phyloP scores from a whole-genome alignment of 495 filamentous ascomycete species.

The Daldinia grandis region DNA sequence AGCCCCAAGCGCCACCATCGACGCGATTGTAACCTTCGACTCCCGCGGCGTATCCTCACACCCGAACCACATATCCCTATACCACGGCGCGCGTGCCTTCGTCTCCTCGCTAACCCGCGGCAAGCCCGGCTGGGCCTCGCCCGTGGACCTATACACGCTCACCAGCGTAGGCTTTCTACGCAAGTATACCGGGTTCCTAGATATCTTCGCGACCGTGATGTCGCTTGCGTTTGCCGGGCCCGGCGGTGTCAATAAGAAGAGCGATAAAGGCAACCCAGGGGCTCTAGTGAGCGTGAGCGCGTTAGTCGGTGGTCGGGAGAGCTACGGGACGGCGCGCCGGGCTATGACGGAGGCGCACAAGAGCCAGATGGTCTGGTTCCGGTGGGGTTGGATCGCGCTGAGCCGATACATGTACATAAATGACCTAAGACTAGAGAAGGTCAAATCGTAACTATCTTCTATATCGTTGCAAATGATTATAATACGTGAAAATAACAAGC shows the following conservation, averaged over 20 bases:
- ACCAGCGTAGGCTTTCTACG: conserved; percentile 71
- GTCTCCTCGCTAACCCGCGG: conserved; percentile 67
- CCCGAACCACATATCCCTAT: conserved; percentile 89
- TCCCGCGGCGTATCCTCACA: conserved; percentile 78
- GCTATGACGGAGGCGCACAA: conserved; percentile 89
- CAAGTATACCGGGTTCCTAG: conserved; percentile 83
- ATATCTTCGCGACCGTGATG: conserved; percentile 71
- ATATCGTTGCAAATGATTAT: background rate
- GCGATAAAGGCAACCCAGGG: conserved; percentile 55
- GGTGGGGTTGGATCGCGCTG: conserved; percentile 92
- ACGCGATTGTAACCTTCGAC: conserved; percentile 91
- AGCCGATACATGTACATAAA: conserved; percentile 97
- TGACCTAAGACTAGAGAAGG: conserved; percentile 74
- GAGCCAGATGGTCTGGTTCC: conserved; percentile 99
- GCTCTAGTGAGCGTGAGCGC: conserved; percentile 76
- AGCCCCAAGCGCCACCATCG: conserved; percentile 69
- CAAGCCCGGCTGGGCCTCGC: conserved; percentile 71
- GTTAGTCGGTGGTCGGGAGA: conserved; percentile 56
- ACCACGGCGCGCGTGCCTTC: conserved; percentile 81
- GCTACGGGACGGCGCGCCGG: conserved; percentile 68
- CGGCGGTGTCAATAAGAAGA: conserved; percentile 14
- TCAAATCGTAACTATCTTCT: conserved; percentile 31
- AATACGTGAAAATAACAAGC: background rate
- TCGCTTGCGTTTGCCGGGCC: conserved; percentile 52
- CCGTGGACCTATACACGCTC: conserved; percentile 85